Evolutionary conservation across 2,329 filamentous ascomycete genomes (phyloP).

Genomic region (Xylariaceae sp.): DNA sequence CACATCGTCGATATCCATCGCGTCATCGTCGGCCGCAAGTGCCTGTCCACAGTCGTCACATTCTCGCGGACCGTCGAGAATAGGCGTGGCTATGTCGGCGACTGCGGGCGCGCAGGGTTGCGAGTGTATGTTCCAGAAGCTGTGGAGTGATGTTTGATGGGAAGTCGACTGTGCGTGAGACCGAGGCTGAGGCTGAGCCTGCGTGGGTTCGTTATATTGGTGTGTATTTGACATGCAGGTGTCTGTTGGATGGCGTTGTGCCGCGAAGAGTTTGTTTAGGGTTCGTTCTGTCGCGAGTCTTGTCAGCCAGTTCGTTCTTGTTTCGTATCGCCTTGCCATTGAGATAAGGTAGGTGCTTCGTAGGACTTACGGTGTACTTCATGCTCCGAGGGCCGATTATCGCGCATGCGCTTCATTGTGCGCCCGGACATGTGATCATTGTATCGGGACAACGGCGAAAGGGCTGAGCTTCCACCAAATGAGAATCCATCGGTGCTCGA

Average conservation of each 20-base stretch:
- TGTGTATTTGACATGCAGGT: slow-evolving; percentile 4
- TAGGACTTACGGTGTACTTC: slow-evolving; percentile 50
- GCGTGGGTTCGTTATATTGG: slow-evolving; percentile 11
- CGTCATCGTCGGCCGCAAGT: slow-evolving; percentile 19
- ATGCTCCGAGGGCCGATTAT: slow-evolving; percentile 54
- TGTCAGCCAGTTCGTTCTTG: slow-evolving; percentile 15
- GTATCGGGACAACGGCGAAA: slow-evolving; percentile 21
- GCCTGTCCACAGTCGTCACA: slow-evolving; percentile 53
- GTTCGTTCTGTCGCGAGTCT: slow-evolving; percentile 46
- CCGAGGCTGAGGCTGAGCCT: slow-evolving; percentile 3
- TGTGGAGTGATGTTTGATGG: slow-evolving; percentile 52
- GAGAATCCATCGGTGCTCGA: slow-evolving; percentile 31
- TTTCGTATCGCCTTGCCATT: background rate
- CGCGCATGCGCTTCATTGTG: slow-evolving; percentile 58
- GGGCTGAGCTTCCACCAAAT: slow-evolving; percentile 26
- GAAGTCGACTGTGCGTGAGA: slow-evolving; percentile 14
- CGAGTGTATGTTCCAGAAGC: slow-evolving; percentile 55
- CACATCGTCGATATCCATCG: slow-evolving; percentile 24
- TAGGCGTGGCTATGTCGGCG: slow-evolving; percentile 11
- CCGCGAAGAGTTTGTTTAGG: slow-evolving; percentile 54
- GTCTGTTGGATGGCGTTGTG: slow-evolving; percentile 36
- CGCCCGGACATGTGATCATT: slow-evolving; percentile 48
- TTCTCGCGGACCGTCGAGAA: slow-evolving; percentile 28
- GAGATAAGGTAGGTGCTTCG: slow-evolving; percentile 5
- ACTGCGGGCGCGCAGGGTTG: slow-evolving; percentile 29